Evolutionary conservation across 2,329 filamentous ascomycete species (phyloP).

Genomic region (Drechslerella dactyloides): DNA sequence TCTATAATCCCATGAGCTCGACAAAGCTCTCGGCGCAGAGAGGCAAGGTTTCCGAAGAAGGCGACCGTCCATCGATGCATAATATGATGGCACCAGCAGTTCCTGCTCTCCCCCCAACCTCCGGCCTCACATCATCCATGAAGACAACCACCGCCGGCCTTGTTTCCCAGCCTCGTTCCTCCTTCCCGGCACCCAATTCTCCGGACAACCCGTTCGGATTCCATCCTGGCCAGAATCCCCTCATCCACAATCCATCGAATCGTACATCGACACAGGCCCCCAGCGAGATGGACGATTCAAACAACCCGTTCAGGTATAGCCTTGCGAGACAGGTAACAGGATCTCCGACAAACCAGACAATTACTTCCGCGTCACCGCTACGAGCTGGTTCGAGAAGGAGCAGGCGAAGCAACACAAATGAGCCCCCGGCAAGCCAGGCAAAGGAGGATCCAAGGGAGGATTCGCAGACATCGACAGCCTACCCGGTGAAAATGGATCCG

Average conservation of each 20-base stretch:
- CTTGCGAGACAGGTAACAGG: slow-evolving; percentile 34
- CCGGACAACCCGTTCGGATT: slow-evolving; percentile 40
- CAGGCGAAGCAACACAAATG: slow-evolving; percentile 52
- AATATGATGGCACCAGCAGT: slow-evolving; percentile 55
- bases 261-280: slow-evolving; percentile 42
- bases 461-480: slow-evolving; percentile 32
- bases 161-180: slow-evolving; percentile 25
- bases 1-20: slow-evolving; percentile 96
- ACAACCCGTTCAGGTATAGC: slow-evolving; percentile 40
- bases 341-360: slow-evolving; percentile 52
- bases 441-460: slow-evolving; percentile 40
- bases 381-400: slow-evolving; percentile 58
- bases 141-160: slow-evolving; percentile 32
- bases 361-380: slow-evolving; percentile 54
- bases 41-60: slow-evolving; percentile 62
- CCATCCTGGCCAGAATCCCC: slow-evolving; percentile 15
- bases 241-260: slow-evolving; percentile 44
- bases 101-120: slow-evolving; percentile 18
- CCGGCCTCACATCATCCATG: slow-evolving; percentile 19
- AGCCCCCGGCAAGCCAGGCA: slow-evolving; percentile 17
- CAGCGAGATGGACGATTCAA: slow-evolving; percentile 43
- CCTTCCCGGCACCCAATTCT: slow-evolving; percentile 30
- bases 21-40: slow-evolving; percentile 91
- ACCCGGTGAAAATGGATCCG: slow-evolving; percentile 14
- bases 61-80: slow-evolving; percentile 57